Evolutionary conservation across 78 protist species (phyloP).

Genomic region (Diacronema lutheri): DNA sequence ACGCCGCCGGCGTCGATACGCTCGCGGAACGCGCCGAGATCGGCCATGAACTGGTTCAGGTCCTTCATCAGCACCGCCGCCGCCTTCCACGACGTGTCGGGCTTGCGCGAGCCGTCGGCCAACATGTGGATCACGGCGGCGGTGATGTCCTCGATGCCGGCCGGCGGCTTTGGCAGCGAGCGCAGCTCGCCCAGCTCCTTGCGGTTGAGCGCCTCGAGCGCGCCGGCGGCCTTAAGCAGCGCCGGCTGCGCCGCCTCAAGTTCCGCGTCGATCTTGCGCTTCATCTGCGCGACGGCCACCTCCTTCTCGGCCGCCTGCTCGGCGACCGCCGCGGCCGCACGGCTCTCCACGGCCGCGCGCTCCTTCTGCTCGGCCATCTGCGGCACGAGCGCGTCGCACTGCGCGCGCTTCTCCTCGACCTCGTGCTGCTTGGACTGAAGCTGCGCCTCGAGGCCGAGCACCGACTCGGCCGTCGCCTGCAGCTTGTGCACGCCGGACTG

Average conservation of each 20-base stretch:
- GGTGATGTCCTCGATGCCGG: slow-evolving; percentile 47
- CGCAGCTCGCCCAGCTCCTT: slow-evolving; percentile 32
- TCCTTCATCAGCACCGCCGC: slow-evolving; percentile 50
- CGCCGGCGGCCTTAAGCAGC: slow-evolving; percentile 67
- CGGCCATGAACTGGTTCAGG: slow-evolving; percentile 44
- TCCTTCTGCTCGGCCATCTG: slow-evolving; percentile 9
- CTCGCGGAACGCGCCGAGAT: slow-evolving; percentile 10
- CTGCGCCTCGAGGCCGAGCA: neutral
- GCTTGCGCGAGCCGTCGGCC: slow-evolving; percentile 36
- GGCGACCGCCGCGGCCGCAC: slow-evolving; percentile 31
- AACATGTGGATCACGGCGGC: slow-evolving; percentile 47
- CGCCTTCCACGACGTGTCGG: slow-evolving; percentile 46
- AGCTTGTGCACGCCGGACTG: neutral
- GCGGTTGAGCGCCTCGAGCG: slow-evolving; percentile 71
- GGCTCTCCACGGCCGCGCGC: slow-evolving; percentile 38
- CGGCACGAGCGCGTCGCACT: neutral
- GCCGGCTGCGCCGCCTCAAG: slow-evolving; percentile 70
- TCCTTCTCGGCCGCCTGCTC: slow-evolving; percentile 40
- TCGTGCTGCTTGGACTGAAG: neutral
- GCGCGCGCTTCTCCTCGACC: neutral
- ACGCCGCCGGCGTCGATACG: slow-evolving; percentile 37
- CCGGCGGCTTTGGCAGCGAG: slow-evolving; percentile 65
- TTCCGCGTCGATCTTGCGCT: slow-evolving; percentile 33
- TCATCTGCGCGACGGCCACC: slow-evolving; percentile 19
- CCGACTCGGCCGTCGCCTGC: neutral